phyloP scores from a whole-genome alignment of 139 green algal genomes.

The Zygnema circumcarinatum region DNA sequence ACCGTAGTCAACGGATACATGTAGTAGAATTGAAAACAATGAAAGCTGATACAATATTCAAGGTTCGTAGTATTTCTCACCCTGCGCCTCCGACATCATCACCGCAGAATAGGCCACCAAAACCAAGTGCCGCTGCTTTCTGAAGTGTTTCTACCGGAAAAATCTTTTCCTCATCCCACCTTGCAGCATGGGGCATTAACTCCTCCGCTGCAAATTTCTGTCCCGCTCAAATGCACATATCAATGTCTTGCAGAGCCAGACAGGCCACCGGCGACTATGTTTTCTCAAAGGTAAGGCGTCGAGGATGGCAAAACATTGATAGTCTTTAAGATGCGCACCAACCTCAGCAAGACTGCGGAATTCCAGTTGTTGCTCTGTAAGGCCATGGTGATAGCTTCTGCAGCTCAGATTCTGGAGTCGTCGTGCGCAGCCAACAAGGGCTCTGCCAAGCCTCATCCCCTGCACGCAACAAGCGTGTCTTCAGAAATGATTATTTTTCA shows the following conservation, averaged over 20 bases:
- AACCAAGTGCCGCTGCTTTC: conserved; percentile 74
- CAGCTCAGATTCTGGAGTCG: conserved; percentile 16
- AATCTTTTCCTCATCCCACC: conserved; percentile 73
- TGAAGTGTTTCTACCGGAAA: conserved; percentile 74
- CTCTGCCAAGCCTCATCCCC: too few relatives aligned
- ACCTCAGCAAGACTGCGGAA: conserved; percentile 37
- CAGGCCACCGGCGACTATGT: background rate
- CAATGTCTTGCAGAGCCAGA: background rate
- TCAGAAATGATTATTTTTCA: too few relatives aligned
- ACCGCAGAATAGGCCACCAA: conserved; percentile 72
- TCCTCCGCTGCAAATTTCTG: conserved; percentile 59
- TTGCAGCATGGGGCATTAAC: conserved; percentile 50
- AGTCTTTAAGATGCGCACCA: background rate
- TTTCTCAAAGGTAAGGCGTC: background rate
- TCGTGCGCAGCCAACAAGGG: too few relatives aligned
- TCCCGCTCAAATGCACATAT: background rate
- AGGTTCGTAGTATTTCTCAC: conserved; percentile 33
- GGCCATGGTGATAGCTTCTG: too few relatives aligned
- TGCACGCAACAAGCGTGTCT: too few relatives aligned
- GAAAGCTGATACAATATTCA: too few relatives aligned
- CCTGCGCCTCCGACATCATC: conserved; percentile 64
- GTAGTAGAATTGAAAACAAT: too few relatives aligned
- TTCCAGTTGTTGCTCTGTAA: conserved; percentile 25
- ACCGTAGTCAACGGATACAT: too few relatives aligned
- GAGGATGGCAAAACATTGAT: background rate